Evolutionary conservation across 495 filamentous ascomycete genomes (phyloP).

Genomic region (Jackrogersella minutella): DNA sequence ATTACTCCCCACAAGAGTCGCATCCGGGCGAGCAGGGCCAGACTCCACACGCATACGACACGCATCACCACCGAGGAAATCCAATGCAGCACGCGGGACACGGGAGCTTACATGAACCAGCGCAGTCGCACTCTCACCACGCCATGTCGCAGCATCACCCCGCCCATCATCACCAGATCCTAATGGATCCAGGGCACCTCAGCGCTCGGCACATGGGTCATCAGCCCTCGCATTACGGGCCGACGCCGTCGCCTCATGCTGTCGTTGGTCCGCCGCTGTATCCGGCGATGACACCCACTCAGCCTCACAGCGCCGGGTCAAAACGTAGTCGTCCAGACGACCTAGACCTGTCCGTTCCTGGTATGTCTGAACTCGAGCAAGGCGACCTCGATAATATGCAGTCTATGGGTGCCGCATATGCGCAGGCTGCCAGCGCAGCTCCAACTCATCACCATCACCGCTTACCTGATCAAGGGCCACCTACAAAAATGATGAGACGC

Average conservation of each 20-base stretch:
- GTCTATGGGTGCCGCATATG: constrained; percentile 55
- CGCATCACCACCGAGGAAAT: constrained; percentile 55
- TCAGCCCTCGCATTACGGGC: constrained; percentile 54
- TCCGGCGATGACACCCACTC: constrained; percentile 54
- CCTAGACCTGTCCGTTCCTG: constrained; percentile 59
- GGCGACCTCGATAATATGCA: constrained; percentile 59
- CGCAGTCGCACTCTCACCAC: constrained; percentile 55
- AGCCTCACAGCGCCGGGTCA: constrained; percentile 51
- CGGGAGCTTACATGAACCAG: constrained; percentile 55
- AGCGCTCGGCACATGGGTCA: constrained; percentile 57
- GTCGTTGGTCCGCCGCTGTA: constrained; percentile 55
- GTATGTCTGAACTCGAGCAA: constrained; percentile 58
- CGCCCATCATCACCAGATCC: constrained; percentile 57
- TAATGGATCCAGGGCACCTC: constrained; percentile 57
- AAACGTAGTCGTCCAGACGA: constrained; percentile 59
- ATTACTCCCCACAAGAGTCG: constrained; percentile 67
- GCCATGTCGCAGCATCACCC: constrained; percentile 60
- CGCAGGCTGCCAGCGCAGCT: constrained; percentile 46
- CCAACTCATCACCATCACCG: constrained; percentile 77
- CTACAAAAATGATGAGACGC: constrained; percentile 62
- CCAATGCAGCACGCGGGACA: constrained; percentile 52
- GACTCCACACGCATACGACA: constrained; percentile 59
- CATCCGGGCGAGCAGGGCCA: constrained; percentile 64
- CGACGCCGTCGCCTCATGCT: constrained; percentile 52
- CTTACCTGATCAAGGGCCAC: constrained; percentile 70